Evolutionary conservation across 208 protist species (phyloP).

Genomic region (Leishmania gerbilli): DNA sequence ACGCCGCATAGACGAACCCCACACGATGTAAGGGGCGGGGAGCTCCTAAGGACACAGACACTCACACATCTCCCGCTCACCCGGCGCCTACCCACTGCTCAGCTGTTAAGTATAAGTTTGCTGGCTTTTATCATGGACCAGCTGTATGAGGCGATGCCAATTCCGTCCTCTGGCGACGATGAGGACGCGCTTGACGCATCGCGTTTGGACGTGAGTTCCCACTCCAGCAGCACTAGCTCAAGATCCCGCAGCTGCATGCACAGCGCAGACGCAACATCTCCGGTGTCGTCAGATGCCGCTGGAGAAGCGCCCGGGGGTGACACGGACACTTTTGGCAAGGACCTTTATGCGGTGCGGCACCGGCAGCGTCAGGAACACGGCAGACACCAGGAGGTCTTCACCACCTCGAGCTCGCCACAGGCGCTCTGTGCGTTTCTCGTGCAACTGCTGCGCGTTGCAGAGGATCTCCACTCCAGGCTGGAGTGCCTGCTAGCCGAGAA

Average conservation of each 20-base stretch:
- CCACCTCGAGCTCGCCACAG: conserved; percentile 11
- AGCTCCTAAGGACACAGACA: not conserved
- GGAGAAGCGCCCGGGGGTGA: not conserved
- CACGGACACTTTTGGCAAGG: not conserved
- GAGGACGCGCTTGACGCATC: not conserved
- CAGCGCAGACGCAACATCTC: not conserved
- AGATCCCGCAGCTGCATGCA: not conserved
- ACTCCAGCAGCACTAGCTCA: conserved; percentile 18
- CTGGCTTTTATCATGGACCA: conserved; percentile 28
- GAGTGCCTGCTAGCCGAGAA: not conserved
- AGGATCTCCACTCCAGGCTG: conserved; percentile 18
- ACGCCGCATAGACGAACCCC: not conserved
- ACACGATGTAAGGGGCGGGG: not conserved
- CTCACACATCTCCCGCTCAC: not conserved
- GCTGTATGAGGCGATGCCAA: conserved; percentile 38
- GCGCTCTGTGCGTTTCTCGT: conserved; percentile 10
- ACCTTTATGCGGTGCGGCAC: not conserved
- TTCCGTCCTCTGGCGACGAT: conserved; percentile 23
- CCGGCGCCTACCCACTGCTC: no score
- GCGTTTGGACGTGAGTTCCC: conserved; percentile 37
- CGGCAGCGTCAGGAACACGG: not conserved
- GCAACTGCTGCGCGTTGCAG: conserved; percentile 5
- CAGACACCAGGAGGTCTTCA: conserved; percentile 5
- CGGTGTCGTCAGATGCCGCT: not conserved
- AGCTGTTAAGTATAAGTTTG: not conserved